Percentiles rank a stretch among this genome's conserved stretches.
Conservation (phyloP, 176 grass and related monocot genomes). For the Panicum miliaceum region DNA sequence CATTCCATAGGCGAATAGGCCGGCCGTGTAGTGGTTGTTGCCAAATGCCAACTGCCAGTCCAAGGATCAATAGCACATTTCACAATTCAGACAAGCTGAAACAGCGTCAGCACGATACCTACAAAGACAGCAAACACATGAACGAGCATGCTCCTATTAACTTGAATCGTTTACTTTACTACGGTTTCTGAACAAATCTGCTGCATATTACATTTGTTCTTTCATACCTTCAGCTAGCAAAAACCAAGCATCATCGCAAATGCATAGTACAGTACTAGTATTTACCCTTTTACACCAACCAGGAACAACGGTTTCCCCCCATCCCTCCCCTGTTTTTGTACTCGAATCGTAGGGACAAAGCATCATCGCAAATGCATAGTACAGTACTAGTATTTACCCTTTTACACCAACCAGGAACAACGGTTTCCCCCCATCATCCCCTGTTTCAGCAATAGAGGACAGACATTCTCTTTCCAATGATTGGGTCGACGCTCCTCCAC, state of each 20-base stretch:
- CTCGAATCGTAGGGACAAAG: too few species aligned
- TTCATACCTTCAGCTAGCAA: not conserved
- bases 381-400: too few species aligned
- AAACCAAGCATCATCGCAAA: not conserved
- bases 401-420: too few species aligned
- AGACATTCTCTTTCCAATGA: constrained; percentile 17
- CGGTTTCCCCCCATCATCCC: too few species aligned
- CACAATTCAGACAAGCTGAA: not conserved
- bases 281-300: too few species aligned
- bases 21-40: not conserved
- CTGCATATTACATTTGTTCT: not conserved
- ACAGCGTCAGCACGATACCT: not conserved
- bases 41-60: not conserved
- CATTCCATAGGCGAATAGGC: not conserved
- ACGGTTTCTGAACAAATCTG: not conserved
- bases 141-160: not conserved
- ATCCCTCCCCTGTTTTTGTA: not conserved
- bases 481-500: constrained; percentile 1
- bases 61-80: not conserved
- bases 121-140: not conserved
- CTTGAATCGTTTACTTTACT: not conserved
- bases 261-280: not conserved
- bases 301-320: too few species aligned
- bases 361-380: too few species aligned
- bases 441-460: not conserved